Evolutionary conservation across 2,329 filamentous ascomycete genomes (phyloP), one percentile per base, ranked within the genome.

Genomic region (Alternaria triticimaculans): DNA sequence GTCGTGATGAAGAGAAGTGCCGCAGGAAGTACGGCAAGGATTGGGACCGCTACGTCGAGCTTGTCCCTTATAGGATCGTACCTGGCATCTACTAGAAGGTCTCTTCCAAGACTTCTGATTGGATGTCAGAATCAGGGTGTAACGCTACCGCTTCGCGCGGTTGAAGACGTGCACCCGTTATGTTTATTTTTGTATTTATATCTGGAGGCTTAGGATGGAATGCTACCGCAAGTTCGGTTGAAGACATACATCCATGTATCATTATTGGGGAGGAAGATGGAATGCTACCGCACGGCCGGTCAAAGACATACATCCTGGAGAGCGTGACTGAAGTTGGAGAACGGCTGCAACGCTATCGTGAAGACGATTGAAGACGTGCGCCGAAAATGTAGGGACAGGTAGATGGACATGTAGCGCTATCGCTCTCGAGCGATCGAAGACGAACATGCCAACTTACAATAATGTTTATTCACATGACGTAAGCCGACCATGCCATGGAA

Each of bases 1-100:
- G 89, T 62, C 87, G 95, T 57, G 95, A 98, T 71, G 94, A 97
- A 71, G 92, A 93, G 78, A 97, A 97, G 85, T 98, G 95, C 80
- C 85, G 87, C 67, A 87, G 87, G 76, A 98, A 98, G 85, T 98
- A 98, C 76, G 94, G 94, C 25, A 90, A 90, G 71, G 94, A 97
- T 77, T 98, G 95, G 94, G 88, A 94, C 67, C 87, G 89, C 81
- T 98, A 97, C 82, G 94, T 92, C 80, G 89, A 90, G 80, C 87
- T 89, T 76, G 95, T 97, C 48, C 89, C 86, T 64, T 97, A 87
- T 80, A 88, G 90, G 76, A 96, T 98, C 71, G 82, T 97, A 44
- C 95, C 95, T 6, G 92, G 92, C 37, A 83, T 97, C 18, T 97
- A 97, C 82, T 97, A 78, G 58, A 53, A 5, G 11, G 2, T 20